These are phyloP conservation scores for Marasmius fiardii DNA, from an alignment of 1,284 basidiomycete species.

Conservation along the genomic window DNA sequence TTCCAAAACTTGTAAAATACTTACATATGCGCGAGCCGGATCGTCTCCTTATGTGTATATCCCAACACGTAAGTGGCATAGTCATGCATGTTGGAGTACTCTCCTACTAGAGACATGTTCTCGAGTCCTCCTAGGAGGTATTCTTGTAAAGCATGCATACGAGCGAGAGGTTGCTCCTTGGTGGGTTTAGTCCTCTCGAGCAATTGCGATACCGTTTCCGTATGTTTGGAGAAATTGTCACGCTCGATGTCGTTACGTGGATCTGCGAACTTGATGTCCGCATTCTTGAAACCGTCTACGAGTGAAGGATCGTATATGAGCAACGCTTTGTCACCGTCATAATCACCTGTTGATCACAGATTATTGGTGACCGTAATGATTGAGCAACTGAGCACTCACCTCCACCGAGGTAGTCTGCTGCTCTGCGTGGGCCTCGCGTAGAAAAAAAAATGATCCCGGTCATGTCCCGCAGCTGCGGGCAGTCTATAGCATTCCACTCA, in stretches of 20 bases:
- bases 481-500: constrained; percentile 45
- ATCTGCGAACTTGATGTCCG: constrained; percentile 41
- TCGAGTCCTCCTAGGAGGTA: constrained; percentile 47
- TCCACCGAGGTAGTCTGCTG: constrained; percentile 46
- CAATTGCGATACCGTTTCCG: constrained; percentile 41
- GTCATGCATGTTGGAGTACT: constrained; percentile 57
- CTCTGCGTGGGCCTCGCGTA: constrained; percentile 39
- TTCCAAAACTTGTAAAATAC: constrained; percentile 20
- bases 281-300: constrained; percentile 47
- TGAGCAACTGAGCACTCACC: constrained; percentile 25
- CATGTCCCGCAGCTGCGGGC: constrained; percentile 36
- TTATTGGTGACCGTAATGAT: neutral
- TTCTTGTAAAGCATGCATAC: constrained; percentile 38
- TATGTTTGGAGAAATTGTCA: constrained; percentile 37
- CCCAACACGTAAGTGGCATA: constrained; percentile 48
- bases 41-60: constrained; percentile 44
- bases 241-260: constrained; percentile 37
- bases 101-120: constrained; percentile 45
- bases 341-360: constrained; percentile 35
- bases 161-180: constrained; percentile 15
- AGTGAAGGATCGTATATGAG: constrained; percentile 44
- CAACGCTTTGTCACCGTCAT: constrained; percentile 47
- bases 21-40: constrained; percentile 58
- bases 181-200: constrained; percentile 22
- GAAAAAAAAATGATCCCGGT: constrained; percentile 48